Percentiles rank a stretch among this genome's conserved stretches.
phyloP scores from a whole-genome alignment of 345 rosid genomes.

The Hevea brasiliensis region DNA sequence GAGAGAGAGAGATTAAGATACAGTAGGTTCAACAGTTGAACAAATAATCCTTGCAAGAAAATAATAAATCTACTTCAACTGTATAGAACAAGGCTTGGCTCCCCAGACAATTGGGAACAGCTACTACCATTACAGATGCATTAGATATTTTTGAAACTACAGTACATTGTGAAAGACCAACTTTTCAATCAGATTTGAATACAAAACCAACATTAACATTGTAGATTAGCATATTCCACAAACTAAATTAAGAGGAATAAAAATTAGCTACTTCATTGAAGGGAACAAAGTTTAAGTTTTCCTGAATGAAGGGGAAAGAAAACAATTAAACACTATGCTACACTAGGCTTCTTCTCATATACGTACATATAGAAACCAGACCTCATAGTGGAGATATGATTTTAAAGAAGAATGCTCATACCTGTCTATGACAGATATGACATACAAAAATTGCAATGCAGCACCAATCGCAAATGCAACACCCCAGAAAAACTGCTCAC shows the following conservation, averaged over 20 bases:
- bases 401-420: constrained; percentile 21
- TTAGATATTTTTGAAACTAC: constrained; percentile 2
- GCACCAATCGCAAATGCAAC: constrained; percentile 79
- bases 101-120: neutral
- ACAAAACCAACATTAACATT: neutral
- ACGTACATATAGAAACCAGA: too few relatives aligned
- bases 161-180: neutral
- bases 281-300: neutral
- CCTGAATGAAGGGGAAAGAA: too few relatives aligned
- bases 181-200: neutral
- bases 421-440: constrained; percentile 96
- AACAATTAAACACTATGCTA: too few relatives aligned
- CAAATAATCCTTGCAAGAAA: neutral
- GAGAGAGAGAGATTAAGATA: neutral
- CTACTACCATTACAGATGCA: neutral
- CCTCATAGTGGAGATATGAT: neutral
- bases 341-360: neutral
- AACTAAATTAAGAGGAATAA: neutral
- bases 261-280: neutral
- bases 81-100: neutral
- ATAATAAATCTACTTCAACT: neutral
- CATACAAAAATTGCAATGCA: constrained; percentile 88
- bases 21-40: neutral
- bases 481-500: constrained; percentile 63
- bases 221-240: neutral